A percentile compares a stretch with the other conserved stretches of the same genome.
These are phyloP conservation scores for Penicillium sp. DNA, from an alignment of 2,329 filamentous ascomycete species.

Conservation along the genomic window DNA sequence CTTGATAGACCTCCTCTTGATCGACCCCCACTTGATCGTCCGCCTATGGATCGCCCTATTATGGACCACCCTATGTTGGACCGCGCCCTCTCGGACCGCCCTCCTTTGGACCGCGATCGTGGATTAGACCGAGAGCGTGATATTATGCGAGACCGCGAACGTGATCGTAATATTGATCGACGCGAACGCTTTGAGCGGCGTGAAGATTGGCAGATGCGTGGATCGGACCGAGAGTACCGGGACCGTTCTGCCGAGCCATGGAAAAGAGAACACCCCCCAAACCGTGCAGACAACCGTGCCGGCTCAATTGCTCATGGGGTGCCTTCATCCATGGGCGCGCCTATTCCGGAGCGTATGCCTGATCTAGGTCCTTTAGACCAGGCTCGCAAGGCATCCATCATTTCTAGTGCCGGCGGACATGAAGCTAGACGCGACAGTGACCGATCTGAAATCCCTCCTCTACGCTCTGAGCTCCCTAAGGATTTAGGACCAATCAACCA, in stretches of 20 bases:
- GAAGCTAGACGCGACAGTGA: slow-evolving; percentile 36
- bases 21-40: neutral
- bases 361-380: slow-evolving; percentile 28
- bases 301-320: slow-evolving; percentile 24
- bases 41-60: neutral
- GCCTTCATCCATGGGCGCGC: slow-evolving; percentile 16
- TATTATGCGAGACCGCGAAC: slow-evolving; percentile 19
- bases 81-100: neutral
- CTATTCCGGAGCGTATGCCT: slow-evolving; percentile 21
- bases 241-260: slow-evolving; percentile 36
- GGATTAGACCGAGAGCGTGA: slow-evolving; percentile 27
- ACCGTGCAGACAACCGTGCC: slow-evolving; percentile 30
- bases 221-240: slow-evolving; percentile 27
- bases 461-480: slow-evolving; percentile 30
- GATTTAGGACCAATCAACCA: slow-evolving; percentile 28
- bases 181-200: slow-evolving; percentile 36
- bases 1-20: neutral
- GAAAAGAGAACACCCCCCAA: slow-evolving; percentile 43
- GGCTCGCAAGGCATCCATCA: slow-evolving; percentile 24
- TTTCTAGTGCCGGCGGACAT: slow-evolving; percentile 13
- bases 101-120: slow-evolving; percentile 21
- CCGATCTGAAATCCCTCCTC: slow-evolving; percentile 25
- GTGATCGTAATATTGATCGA: slow-evolving; percentile 34
- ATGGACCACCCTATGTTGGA: neutral
- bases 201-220: slow-evolving; percentile 30